These are phyloP conservation scores for Moesziomyces parantarcticus DNA, from an alignment of 1,284 basidiomycete species.

Conservation along the genomic window DNA sequence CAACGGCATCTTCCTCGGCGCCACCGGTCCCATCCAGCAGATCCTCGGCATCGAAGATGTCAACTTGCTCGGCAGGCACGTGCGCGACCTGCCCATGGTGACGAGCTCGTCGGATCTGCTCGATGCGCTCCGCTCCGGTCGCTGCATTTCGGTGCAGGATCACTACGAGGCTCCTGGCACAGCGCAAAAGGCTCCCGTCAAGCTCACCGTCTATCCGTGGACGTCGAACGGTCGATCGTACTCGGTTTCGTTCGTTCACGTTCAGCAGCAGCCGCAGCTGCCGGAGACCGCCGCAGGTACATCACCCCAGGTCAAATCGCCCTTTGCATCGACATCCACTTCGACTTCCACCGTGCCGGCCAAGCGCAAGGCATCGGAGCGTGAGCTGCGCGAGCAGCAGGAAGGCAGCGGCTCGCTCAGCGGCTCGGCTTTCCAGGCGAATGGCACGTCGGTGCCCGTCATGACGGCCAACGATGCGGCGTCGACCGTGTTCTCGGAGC, in stretches of 20 bases:
- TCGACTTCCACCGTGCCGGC: constrained; percentile 2
- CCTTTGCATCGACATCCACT: not conserved
- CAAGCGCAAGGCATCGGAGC: constrained; percentile 31
- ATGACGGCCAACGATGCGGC: constrained; percentile 44
- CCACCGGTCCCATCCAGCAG: constrained; percentile 43
- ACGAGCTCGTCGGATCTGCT: constrained; percentile 43
- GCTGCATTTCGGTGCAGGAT: constrained; percentile 46
- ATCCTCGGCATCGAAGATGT: constrained; percentile 47
- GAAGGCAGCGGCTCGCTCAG: constrained; percentile 26
- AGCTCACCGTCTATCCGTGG: constrained; percentile 52
- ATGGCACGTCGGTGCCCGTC: constrained; percentile 17
- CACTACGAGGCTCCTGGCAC: constrained; percentile 19
- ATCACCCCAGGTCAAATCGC: not conserved
- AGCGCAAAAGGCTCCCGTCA: constrained; percentile 29
- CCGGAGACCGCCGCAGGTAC: not conserved
- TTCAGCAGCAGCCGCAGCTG: constrained; percentile 22
- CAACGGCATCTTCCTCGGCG: constrained; percentile 49
- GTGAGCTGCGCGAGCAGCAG: constrained; percentile 5
- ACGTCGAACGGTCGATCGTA: constrained; percentile 43
- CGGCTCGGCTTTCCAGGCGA: constrained; percentile 12
- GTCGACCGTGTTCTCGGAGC: constrained; percentile 37
- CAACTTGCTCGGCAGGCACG: constrained; percentile 37
- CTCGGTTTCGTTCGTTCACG: constrained; percentile 40
- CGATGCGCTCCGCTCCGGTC: constrained; percentile 37
- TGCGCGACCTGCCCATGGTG: constrained; percentile 50